phyloP scores from a whole-genome alignment of 1,284 basidiomycete genomes.

The Ustilago sp. region DNA sequence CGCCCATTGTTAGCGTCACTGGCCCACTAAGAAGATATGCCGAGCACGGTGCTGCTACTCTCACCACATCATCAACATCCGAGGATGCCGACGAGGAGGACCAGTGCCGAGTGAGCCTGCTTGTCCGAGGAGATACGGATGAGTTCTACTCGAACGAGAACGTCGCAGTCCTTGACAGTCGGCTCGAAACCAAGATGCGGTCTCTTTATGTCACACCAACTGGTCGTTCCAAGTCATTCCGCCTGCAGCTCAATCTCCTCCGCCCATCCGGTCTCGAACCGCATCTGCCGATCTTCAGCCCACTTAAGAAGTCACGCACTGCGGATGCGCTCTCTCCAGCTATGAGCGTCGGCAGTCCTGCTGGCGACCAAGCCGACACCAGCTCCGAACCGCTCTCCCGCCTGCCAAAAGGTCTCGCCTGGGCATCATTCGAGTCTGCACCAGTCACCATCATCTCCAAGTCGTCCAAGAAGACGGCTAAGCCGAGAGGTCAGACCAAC shows the following conservation, averaged over 20 bases:
- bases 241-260: constrained; percentile 76
- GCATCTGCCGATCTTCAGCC: constrained; percentile 46
- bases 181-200: constrained; percentile 84
- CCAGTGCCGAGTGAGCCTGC: constrained; percentile 76
- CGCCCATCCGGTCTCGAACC: constrained; percentile 41
- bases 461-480: constrained; percentile 95
- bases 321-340: constrained; percentile 34
- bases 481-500: constrained; percentile 90
- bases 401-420: constrained; percentile 68
- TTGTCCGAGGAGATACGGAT: constrained; percentile 83
- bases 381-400: constrained; percentile 37
- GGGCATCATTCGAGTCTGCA: constrained; percentile 90
- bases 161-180: constrained; percentile 71
- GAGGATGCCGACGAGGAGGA: constrained; percentile 45
- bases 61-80: constrained; percentile 26
- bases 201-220: constrained; percentile 88
- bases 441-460: constrained; percentile 95
- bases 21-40: constrained; percentile 73
- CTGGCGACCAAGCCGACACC: constrained; percentile 16
- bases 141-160: constrained; percentile 73
- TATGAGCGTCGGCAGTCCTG: constrained; percentile 26
- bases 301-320: constrained; percentile 41
- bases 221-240: constrained; percentile 88
- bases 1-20: constrained; percentile 86
- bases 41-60: constrained; percentile 43